A percentile compares a stretch with the other conserved stretches of the same genome.
phyloP scores from a whole-genome alignment of 164 flowering plant genomes.

The Dillenia suffruticosa region DNA sequence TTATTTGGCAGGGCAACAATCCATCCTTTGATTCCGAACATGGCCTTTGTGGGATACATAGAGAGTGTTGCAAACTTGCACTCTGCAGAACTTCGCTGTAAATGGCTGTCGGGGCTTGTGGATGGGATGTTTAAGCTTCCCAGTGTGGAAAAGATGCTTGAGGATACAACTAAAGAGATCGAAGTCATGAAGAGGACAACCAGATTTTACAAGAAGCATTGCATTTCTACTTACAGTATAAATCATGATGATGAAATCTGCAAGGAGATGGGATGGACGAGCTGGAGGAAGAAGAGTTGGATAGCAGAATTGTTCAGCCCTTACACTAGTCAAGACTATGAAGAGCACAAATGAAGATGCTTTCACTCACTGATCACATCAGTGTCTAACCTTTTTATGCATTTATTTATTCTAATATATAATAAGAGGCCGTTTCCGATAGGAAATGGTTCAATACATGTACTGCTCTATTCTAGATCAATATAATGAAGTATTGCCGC shows the following conservation, averaged over 20 bases:
- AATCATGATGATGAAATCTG: slow-evolving; percentile 84
- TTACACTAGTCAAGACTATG: slow-evolving; percentile 68
- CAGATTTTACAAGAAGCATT: slow-evolving; percentile 80
- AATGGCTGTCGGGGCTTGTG: slow-evolving; percentile 63
- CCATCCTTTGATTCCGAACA: slow-evolving; percentile 82
- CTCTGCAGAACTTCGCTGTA: slow-evolving; percentile 72
- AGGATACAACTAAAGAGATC: slow-evolving; percentile 49
- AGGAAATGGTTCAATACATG: no score
- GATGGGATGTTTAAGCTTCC: slow-evolving; percentile 76
- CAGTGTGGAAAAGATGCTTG: slow-evolving; percentile 55
- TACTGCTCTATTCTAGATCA: no score
- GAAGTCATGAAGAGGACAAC: slow-evolving; percentile 69
- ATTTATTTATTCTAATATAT: no score
- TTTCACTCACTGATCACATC: no score
- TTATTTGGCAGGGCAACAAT: slow-evolving; percentile 52
- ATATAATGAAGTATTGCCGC: no score
- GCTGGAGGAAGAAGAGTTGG: slow-evolving; percentile 86
- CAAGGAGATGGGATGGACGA: slow-evolving; percentile 84
- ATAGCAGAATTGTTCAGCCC: slow-evolving; percentile 71
- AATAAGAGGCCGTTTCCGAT: no score
- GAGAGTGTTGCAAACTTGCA: slow-evolving; percentile 84
- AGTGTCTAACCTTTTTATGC: no score
- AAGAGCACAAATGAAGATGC: slow-evolving; percentile 21
- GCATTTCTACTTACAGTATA: slow-evolving; percentile 86
- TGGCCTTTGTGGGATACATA: slow-evolving; percentile 80